Evolutionary conservation across 2,329 filamentous ascomycete species (phyloP).

Genomic region (Microsporum canis): DNA sequence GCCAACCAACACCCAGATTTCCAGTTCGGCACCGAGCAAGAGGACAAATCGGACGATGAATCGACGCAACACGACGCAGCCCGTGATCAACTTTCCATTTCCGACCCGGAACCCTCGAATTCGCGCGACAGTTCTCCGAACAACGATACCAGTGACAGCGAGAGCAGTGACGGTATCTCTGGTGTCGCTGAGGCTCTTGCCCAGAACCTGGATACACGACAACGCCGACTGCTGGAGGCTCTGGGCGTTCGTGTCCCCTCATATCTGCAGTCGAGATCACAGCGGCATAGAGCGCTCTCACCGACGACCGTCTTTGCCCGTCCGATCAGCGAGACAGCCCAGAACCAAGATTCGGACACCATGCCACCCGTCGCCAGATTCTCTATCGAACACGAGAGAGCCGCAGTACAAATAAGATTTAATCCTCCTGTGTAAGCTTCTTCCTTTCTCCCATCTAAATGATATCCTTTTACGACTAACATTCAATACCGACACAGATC

Average conservation of each 20-base stretch:
- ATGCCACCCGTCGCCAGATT: constrained; percentile 69
- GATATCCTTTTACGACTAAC: not conserved
- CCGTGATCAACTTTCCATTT: not conserved
- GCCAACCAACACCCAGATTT: not conserved
- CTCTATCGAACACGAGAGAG: constrained; percentile 70
- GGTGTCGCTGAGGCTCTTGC: not conserved
- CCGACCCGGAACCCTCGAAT: not conserved
- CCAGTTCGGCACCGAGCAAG: constrained; percentile 17
- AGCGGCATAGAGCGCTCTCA: not conserved
- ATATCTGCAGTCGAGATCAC: not conserved
- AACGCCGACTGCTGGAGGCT: constrained; percentile 25
- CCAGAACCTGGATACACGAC: constrained; percentile 11
- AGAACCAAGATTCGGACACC: constrained; percentile 45
- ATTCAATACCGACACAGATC: constrained; percentile 37
- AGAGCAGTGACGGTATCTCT: not conserved
- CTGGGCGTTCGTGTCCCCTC: constrained; percentile 15
- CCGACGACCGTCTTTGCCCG: not conserved
- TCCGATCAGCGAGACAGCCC: constrained; percentile 11
- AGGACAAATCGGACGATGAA: constrained; percentile 29
- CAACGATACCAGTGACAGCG: not conserved
- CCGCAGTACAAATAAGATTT: constrained; percentile 76
- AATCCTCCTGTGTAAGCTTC: constrained; percentile 34
- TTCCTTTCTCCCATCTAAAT: not conserved
- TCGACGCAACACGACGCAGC: constrained; percentile 14
- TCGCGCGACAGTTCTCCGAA: not conserved